A percentile compares a stretch with the other conserved stretches of the same genome.
These are phyloP conservation scores for Lenwebbia sp. DNA, from an alignment of 345 rosid species.

Conservation along the genomic window DNA sequence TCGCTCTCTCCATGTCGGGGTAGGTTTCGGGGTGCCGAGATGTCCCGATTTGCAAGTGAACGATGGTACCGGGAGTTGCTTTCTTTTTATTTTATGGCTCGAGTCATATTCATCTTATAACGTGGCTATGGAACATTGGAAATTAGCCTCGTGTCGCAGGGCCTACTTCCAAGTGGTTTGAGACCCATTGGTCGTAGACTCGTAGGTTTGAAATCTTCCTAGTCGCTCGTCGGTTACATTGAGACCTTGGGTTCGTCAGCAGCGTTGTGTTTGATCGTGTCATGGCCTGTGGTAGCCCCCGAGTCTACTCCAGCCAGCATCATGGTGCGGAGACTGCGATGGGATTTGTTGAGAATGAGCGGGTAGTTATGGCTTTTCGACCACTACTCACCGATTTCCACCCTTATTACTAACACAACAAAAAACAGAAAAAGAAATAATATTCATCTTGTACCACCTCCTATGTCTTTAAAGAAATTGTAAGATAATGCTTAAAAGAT, in stretches of 20 bases:
- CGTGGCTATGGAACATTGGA: fast-evolving
- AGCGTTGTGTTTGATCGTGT: not conserved
- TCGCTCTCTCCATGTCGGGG: fast-evolving
- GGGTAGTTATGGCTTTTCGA: not conserved
- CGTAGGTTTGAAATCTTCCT: not conserved
- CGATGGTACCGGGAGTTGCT: fast-evolving
- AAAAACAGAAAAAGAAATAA: too few species aligned
- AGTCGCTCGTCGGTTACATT: fast-evolving
- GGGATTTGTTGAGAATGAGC: not conserved
- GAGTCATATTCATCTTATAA: too few species aligned
- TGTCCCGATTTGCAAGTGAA: fast-evolving
- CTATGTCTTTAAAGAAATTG: not conserved
- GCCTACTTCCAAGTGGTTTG: not conserved
- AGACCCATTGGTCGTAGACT: not conserved
- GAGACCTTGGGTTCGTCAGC: not conserved
- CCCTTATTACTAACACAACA: not conserved
- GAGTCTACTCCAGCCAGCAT: not conserved
- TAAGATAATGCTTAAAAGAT: not conserved
- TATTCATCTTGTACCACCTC: not conserved
- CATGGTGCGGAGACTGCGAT: not conserved
- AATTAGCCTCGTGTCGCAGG: not conserved
- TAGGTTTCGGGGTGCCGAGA: not conserved
- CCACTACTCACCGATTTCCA: not conserved
- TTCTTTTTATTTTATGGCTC: too few species aligned
- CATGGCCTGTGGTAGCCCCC: not conserved